Base-by-base conservation (phyloP, 495 filamentous ascomycete species). In the Cudoniella acicularis region DNA sequence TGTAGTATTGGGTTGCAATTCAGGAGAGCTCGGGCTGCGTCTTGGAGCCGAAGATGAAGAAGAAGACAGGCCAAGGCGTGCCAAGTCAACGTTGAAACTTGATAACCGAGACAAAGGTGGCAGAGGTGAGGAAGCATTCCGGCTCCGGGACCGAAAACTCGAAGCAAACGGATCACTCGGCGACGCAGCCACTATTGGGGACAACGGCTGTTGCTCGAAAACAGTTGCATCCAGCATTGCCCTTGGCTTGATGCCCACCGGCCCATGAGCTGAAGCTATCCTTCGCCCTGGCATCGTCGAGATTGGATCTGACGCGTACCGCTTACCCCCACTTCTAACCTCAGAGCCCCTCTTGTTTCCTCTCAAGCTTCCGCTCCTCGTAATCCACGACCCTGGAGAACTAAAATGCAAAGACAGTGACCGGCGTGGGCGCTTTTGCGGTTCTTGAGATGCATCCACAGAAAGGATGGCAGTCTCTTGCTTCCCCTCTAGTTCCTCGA, bases 101-200 rank as follows among this genome's bases (percentile, higher is more conserved):
- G 83, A 84, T 13, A 83, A 70, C 11, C 81, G 76, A 47, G 77
- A 78, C 10, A 84, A 64, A 8, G 82, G 80, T 16, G 79, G 82
- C 8, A 85, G 65, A 47, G 83, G 82, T 36, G 83, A 82, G 16
- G 83, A 82, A 4, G 72, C 65, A 49, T 78, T 80, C 52, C 78
- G 68, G 57, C 70, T 77, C 54, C 75, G 70, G n/a, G 61, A 42
- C 11, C 49, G 54, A 45, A 64, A 62, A 51, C 49, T 64, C 10
- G 42, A 51, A n/a, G 52, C 43, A 56, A 63, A 66, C 21, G 57
- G 60, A 51, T 66, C 60, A 24, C 17, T 63, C 10, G 64, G 40
- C 17, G 53, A 56, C 30, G 57, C 9, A 10, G 49, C 51, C 45
- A 56, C 56, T 36, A 42, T 23, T 16, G 47, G 24, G 16, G 56